Conservation (phyloP, 495 filamentous ascomycete genomes). For the Penicillium steckii region DNA sequence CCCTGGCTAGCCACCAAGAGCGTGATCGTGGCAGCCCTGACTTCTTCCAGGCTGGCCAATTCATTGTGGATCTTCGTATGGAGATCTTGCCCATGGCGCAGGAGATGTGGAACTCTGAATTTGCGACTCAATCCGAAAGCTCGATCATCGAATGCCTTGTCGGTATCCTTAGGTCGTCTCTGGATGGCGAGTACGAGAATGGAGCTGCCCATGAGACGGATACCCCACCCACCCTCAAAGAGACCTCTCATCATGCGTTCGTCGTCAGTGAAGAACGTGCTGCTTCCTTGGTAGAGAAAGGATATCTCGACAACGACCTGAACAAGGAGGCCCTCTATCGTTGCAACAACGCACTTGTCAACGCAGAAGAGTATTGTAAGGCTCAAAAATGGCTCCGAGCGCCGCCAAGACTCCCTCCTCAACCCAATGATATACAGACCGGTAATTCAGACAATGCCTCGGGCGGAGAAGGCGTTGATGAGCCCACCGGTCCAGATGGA, state of each 20-base stretch:
- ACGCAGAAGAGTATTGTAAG: slow-evolving; percentile 73
- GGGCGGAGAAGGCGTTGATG: slow-evolving; percentile 31
- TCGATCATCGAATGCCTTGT: slow-evolving; percentile 76
- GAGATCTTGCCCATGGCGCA: slow-evolving; percentile 75
- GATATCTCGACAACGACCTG: slow-evolving; percentile 53
- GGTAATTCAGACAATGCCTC: slow-evolving; percentile 27
- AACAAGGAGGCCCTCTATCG: slow-evolving; percentile 79
- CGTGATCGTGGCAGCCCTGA: slow-evolving; percentile 59
- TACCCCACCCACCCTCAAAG: slow-evolving; percentile 40
- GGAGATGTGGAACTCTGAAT: slow-evolving; percentile 73
- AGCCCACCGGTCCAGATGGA: slow-evolving; percentile 30
- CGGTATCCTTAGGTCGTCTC: slow-evolving; percentile 76
- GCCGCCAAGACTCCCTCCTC: slow-evolving; percentile 59
- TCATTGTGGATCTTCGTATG: slow-evolving; percentile 84
- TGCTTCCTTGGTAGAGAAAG: slow-evolving; percentile 41
- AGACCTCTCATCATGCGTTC: slow-evolving; percentile 39
- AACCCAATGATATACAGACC: slow-evolving; percentile 54
- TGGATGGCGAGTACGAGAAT: slow-evolving; percentile 72
- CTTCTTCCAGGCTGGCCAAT: slow-evolving; percentile 69
- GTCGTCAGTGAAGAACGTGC: slow-evolving; percentile 49
- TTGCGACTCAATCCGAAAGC: slow-evolving; percentile 70
- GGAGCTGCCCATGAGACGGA: slow-evolving; percentile 62
- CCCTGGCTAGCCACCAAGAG: slow-evolving; percentile 56
- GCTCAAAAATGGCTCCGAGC: slow-evolving; percentile 46
- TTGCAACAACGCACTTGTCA: slow-evolving; percentile 61